Evolutionary conservation across 345 rosid genomes (phyloP).

Genomic region (Angophora floribunda): DNA sequence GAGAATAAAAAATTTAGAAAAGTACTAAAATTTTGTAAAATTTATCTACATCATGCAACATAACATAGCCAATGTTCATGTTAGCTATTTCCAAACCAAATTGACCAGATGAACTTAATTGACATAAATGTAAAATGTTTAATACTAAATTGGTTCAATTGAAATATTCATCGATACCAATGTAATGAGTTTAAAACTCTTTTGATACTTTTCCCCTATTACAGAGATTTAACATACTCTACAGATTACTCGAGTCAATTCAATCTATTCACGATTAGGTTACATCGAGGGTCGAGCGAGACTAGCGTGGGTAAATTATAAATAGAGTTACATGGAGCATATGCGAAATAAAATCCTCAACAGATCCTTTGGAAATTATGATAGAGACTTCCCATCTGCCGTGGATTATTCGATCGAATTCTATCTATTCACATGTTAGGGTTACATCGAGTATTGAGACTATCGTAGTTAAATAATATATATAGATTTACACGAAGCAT

Average conservation of each 20-base stretch:
- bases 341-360: not conserved
- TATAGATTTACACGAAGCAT: not conserved
- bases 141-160: too few relatives aligned
- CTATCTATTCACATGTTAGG: not conserved
- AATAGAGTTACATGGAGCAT: not conserved
- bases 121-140: too few relatives aligned
- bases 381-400: not conserved
- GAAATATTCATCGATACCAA: too few relatives aligned
- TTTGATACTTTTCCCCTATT: too few relatives aligned
- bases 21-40: too few relatives aligned
- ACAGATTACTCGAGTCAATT: not conserved
- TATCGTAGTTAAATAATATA: not conserved
- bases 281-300: not conserved
- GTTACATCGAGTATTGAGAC: not conserved
- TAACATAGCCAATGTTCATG: not conserved
- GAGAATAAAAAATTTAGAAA: too few relatives aligned
- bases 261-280: not conserved
- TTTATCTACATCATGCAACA: too few relatives aligned
- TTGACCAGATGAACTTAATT: too few relatives aligned
- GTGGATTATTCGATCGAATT: not conserved
- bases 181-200: too few relatives aligned
- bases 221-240: rapidly evolving
- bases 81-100: too few relatives aligned
- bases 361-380: not conserved
- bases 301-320: not conserved